These are phyloP conservation scores for Scleromitrula shiraiana DNA, from an alignment of 2,329 filamentous ascomycete genomes.

Conservation along the genomic window DNA sequence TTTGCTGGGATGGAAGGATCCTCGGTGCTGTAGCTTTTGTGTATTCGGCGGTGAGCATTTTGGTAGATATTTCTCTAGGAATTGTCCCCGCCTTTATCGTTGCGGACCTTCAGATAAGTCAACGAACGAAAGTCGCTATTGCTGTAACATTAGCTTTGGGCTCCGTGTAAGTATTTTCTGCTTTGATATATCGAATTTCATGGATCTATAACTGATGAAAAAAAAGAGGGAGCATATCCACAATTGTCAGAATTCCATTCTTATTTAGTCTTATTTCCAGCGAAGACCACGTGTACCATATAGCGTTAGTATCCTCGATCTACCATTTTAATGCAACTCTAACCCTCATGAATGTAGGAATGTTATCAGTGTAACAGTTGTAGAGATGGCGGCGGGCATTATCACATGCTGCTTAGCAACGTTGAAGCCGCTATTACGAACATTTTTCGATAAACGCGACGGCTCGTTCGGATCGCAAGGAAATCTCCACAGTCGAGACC, in stretches of 20 bases:
- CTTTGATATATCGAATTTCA: background rate
- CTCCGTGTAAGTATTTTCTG: constrained; percentile 33
- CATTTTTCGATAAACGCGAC: constrained; percentile 14
- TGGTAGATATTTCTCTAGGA: constrained; percentile 33
- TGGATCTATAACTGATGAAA: background rate
- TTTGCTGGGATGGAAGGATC: constrained; percentile 24
- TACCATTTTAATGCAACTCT: constrained; percentile 6
- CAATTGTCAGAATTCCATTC: constrained; percentile 25
- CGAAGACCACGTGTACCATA: constrained; percentile 23
- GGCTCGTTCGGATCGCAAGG: background rate
- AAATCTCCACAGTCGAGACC: background rate
- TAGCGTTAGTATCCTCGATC: constrained; percentile 15
- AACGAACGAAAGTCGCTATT: constrained; percentile 32
- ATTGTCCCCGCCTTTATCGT: constrained; percentile 35
- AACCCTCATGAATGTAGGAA: background rate
- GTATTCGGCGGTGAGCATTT: constrained; percentile 32
- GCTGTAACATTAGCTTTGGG: constrained; percentile 28
- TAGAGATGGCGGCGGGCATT: constrained; percentile 22
- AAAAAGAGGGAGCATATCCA: constrained; percentile 22
- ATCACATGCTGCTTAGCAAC: constrained; percentile 20
- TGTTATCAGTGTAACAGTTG: constrained; percentile 13
- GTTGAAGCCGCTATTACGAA: constrained; percentile 21
- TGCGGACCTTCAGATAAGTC: constrained; percentile 33
- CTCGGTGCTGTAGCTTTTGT: constrained; percentile 30
- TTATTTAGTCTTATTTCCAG: constrained; percentile 16